A percentile compares a stretch with the other conserved stretches of the same genome.
These are phyloP conservation scores for Trapa incisa DNA, from an alignment of 345 rosid genomes.

Conservation along the genomic window DNA sequence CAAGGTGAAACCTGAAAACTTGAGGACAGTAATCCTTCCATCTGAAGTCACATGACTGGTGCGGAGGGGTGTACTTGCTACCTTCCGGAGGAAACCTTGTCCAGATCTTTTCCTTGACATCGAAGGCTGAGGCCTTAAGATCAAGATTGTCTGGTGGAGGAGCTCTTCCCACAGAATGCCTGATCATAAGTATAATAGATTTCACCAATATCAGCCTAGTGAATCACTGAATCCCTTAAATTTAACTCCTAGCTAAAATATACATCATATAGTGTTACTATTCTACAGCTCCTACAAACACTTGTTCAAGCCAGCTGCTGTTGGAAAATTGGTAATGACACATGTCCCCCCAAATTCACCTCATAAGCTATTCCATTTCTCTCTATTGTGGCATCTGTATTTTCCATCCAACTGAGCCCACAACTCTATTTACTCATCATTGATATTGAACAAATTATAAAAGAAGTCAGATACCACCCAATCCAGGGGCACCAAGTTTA, in stretches of 20 bases:
- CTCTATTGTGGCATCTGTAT: too few species aligned
- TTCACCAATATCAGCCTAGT: not conserved
- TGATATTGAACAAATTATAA: too few species aligned
- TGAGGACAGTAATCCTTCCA: slow-evolving; percentile 99
- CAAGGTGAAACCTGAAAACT: slow-evolving; percentile 61
- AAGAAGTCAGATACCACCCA: not conserved
- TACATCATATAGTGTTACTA: not conserved
- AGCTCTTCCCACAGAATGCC: slow-evolving; percentile 86
- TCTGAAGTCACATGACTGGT: slow-evolving; percentile 67
- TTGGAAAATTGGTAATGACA: too few species aligned
- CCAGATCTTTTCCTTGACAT: slow-evolving; percentile 89
- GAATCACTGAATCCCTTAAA: too few species aligned
- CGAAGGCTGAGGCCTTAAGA: slow-evolving; percentile 81
- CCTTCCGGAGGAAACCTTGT: slow-evolving; percentile 90
- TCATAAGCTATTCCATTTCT: too few species aligned
- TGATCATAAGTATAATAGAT: not conserved
- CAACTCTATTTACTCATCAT: too few species aligned
- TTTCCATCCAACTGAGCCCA: too few species aligned
- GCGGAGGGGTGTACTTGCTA: slow-evolving; percentile 84
- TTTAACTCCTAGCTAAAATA: not conserved
- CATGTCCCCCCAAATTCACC: too few species aligned
- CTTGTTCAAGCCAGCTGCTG: too few species aligned
- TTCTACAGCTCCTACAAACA: not conserved
- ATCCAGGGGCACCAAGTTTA: not conserved
- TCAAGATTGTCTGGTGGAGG: slow-evolving; percentile 64